A percentile compares a stretch with the other conserved stretches of the same genome.
phyloP scores from a whole-genome alignment of 768 basidiomycete species.

The Steccherinum ochraceum region DNA sequence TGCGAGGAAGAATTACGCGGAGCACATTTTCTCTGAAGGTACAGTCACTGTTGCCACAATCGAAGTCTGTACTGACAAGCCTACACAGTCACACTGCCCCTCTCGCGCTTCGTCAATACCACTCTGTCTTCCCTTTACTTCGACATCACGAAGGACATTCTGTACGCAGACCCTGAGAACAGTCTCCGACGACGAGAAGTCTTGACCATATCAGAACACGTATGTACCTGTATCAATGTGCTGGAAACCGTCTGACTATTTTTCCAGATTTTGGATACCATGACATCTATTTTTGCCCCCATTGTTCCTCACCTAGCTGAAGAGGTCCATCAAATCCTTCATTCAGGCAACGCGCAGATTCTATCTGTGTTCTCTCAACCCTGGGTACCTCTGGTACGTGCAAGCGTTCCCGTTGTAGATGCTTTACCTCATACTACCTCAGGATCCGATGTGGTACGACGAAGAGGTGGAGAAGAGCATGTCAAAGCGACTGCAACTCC shows the following conservation, averaged over 20 bases:
- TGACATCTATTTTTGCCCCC: conserved; percentile 72
- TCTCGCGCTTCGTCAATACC: conserved; percentile 74
- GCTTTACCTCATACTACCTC: not conserved
- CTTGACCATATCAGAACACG: conserved; percentile 67
- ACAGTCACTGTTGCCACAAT: not conserved
- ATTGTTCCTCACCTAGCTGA: conserved; percentile 89
- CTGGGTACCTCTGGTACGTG: conserved; percentile 70
- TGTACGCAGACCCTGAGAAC: conserved; percentile 64
- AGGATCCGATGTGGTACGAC: conserved; percentile 64
- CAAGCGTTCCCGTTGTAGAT: not conserved
- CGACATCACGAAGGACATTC: conserved; percentile 82
- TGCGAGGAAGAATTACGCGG: conserved; percentile 61
- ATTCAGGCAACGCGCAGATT: conserved; percentile 17
- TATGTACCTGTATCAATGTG: conserved; percentile 37
- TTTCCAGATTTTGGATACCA: conserved; percentile 54
- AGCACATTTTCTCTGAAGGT: conserved; percentile 85
- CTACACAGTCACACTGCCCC: conserved; percentile 55
- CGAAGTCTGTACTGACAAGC: conserved; percentile 2
- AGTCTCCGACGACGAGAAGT: conserved; percentile 55
- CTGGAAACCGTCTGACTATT: conserved; percentile 3
- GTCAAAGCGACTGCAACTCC: conserved; percentile 64
- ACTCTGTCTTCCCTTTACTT: conserved; percentile 90
- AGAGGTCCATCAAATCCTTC: conserved; percentile 57
- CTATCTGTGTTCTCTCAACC: conserved; percentile 63
- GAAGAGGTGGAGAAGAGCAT: conserved; percentile 43